Conservation (phyloP, 805 yeast species). For the Kodamaea hsintzibuensis region DNA sequence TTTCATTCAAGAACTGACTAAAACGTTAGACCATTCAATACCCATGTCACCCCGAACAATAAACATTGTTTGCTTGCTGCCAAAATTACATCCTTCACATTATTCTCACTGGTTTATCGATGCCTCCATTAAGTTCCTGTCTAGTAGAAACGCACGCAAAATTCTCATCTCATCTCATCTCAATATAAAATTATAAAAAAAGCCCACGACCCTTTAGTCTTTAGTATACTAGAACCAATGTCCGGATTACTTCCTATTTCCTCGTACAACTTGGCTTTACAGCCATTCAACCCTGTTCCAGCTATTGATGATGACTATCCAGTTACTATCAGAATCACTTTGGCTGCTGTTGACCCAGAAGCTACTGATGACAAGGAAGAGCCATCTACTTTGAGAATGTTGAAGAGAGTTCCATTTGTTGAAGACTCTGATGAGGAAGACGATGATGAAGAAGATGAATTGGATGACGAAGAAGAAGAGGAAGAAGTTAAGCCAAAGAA, state of each 20-base stretch:
- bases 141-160: background rate
- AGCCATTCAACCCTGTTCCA: constrained; percentile 85
- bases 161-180: constrained; percentile 16
- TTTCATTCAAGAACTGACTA: too few relatives aligned
- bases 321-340: constrained; percentile 83
- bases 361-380: constrained; percentile 75
- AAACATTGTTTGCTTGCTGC: too few relatives aligned
- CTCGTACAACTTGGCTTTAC: constrained; percentile 79
- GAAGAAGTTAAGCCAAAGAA: constrained; percentile 37
- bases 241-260: constrained; percentile 79
- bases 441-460: constrained; percentile 47
- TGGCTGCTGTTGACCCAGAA: constrained; percentile 95
- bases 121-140: too few relatives aligned
- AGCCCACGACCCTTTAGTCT: background rate
- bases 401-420: constrained; percentile 58
- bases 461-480: constrained; percentile 44
- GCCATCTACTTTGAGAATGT: constrained; percentile 88
- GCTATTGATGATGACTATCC: constrained; percentile 87
- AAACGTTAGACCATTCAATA: too few relatives aligned
- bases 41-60: too few relatives aligned
- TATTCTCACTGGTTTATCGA: too few relatives aligned
- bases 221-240: constrained; percentile 39
- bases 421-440: constrained; percentile 48
- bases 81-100: too few relatives aligned
- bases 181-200: constrained; percentile 2